Evolutionary conservation across 2,329 filamentous ascomycete species (phyloP).

Genomic region (Meredithiella fracta): DNA sequence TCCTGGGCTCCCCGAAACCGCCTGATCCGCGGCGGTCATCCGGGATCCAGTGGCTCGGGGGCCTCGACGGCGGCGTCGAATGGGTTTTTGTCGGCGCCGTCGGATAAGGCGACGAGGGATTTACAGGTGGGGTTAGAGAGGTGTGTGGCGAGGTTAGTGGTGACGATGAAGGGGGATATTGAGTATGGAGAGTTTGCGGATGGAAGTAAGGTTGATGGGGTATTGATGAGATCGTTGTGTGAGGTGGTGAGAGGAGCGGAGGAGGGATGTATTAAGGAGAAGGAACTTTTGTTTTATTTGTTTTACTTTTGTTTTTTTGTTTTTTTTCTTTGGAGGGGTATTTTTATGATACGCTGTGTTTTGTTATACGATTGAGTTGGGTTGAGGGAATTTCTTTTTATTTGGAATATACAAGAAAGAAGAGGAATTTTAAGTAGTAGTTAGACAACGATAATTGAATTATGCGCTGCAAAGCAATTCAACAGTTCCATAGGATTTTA

Average conservation of each 20-base stretch:
- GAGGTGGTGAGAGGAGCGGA: conserved; percentile 13
- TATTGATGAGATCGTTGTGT: conserved; percentile 12
- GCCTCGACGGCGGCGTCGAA: neutral
- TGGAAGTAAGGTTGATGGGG: conserved; percentile 8
- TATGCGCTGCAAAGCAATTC: no score
- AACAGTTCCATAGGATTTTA: no score
- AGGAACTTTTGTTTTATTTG: conserved; percentile 5
- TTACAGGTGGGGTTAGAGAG: conserved; percentile 33
- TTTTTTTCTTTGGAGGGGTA: conserved; percentile 1
- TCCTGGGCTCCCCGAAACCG: neutral
- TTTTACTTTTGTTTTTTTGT: conserved; percentile 2
- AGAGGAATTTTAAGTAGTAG: neutral
- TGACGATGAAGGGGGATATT: conserved; percentile 25
- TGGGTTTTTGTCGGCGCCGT: neutral
- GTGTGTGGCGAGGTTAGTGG: conserved; percentile 35
- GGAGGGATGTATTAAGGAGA: conserved; percentile 6
- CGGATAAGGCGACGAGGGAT: conserved; percentile 23
- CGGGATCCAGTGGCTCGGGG: neutral
- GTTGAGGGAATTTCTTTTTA: conserved; percentile 2
- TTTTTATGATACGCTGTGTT: conserved; percentile 1
- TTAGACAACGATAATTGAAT: neutral
- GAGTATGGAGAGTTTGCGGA: conserved; percentile 3
- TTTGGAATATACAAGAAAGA: neutral
- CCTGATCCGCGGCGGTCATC: neutral
- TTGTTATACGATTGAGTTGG: no score